phyloP scores from a whole-genome alignment of 352 stramenopile species.

The Saprolegnia diclina region DNA sequence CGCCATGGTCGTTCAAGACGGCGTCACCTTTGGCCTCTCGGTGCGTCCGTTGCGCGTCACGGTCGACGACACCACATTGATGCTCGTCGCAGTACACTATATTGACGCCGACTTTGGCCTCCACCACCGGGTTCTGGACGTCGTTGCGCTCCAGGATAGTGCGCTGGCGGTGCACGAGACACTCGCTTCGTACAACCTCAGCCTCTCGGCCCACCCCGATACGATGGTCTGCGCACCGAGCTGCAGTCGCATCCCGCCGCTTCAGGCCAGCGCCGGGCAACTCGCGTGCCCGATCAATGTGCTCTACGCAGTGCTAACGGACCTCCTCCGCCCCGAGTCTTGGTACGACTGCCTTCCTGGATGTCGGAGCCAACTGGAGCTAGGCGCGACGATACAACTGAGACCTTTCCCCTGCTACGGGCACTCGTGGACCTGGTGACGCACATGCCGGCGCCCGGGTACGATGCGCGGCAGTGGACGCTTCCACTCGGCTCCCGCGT shows the following conservation, averaged over 20 bases:
- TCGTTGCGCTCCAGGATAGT: background rate
- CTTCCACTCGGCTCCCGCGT: no score
- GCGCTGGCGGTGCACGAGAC: background rate
- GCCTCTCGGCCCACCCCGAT: background rate
- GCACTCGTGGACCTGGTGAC: no score
- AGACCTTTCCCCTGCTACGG: no score
- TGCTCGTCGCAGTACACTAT: slow-evolving; percentile 10
- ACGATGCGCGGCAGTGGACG: no score
- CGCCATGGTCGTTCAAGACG: background rate
- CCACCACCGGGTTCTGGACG: slow-evolving; percentile 16
- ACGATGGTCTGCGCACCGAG: background rate
- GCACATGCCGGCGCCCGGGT: no score
- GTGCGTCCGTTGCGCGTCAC: background rate
- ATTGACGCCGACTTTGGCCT: slow-evolving; percentile 23
- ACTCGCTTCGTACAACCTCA: slow-evolving; percentile 1
- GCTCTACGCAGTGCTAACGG: background rate
- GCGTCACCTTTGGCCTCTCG: background rate
- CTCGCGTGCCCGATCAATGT: background rate
- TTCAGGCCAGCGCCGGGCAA: background rate
- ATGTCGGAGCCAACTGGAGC: no score
- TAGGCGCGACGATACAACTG: no score
- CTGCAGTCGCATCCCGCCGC: no score
- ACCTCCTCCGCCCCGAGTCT: background rate
- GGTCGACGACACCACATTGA: background rate
- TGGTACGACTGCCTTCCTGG: no score